Percentiles rank a stretch among this genome's conserved stretches.
phyloP scores from a whole-genome alignment of 257 asterid species.

The Catharanthus roseus region DNA sequence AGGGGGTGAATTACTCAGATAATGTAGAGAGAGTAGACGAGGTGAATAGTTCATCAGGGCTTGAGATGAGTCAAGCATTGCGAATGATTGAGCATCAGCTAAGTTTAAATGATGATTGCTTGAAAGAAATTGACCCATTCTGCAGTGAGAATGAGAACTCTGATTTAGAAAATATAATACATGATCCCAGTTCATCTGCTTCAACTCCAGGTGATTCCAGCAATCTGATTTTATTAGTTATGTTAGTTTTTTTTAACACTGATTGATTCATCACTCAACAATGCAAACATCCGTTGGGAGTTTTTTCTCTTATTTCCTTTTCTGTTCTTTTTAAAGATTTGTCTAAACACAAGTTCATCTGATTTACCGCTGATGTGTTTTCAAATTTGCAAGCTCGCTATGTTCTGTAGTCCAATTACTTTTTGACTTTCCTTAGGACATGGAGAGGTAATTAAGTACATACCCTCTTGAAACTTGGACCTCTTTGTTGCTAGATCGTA shows the following conservation, averaged over 20 bases:
- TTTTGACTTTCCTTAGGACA: background rate
- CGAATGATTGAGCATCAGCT: conserved; percentile 63
- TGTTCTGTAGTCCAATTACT: conserved; percentile 1
- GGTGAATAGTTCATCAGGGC: conserved; percentile 44
- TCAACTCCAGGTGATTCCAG: conserved; percentile 35
- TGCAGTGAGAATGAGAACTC: conserved; percentile 41
- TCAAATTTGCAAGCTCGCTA: background rate
- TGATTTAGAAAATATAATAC: conserved; percentile 35
- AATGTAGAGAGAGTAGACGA: conserved; percentile 36
- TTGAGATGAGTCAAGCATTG: conserved; percentile 51
- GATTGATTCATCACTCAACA: background rate
- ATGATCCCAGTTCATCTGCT: conserved; percentile 40
- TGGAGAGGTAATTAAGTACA: background rate
- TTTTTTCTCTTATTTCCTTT: background rate
- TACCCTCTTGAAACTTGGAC: background rate
- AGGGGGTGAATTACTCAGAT: conserved; percentile 23
- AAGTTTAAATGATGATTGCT: conserved; percentile 65
- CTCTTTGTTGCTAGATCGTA: background rate
- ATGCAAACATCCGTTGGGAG: background rate
- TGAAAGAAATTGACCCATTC: conserved; percentile 23
- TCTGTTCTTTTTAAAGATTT: background rate
- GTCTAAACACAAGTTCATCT: background rate
- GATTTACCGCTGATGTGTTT: conserved; percentile 1
- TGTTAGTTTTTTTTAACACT: conserved; percentile 32
- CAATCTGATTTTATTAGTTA: conserved; percentile 28